A percentile compares a stretch with the other conserved stretches of the same genome.
Conservation (phyloP, 345 rosid genomes). For the Salix dunnii region DNA sequence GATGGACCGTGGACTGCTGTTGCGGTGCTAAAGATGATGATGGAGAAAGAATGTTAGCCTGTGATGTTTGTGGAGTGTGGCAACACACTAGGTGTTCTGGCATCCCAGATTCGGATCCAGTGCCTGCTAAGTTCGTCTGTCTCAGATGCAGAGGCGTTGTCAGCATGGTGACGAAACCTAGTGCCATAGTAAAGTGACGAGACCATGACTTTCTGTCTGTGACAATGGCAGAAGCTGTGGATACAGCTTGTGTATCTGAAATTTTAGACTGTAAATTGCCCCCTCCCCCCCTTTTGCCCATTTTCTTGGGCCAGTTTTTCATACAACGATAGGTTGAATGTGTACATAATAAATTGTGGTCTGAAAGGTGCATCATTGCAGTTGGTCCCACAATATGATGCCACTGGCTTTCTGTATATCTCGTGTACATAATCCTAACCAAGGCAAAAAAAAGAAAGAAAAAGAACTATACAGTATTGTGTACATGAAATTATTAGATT, state of each 20-base stretch:
- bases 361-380: constrained; percentile 11
- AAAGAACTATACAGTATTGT: too few relatives aligned
- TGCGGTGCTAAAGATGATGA: constrained; percentile 77
- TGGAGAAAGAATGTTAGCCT: constrained; percentile 74
- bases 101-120: constrained; percentile 41
- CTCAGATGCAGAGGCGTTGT: constrained; percentile 30
- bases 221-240: constrained; percentile 3
- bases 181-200: constrained; percentile 16
- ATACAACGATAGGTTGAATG: background rate
- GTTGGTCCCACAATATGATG: background rate
- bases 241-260: constrained; percentile 18
- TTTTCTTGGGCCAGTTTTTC: background rate
- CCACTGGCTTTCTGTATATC: too few relatives aligned
- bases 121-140: constrained; percentile 58
- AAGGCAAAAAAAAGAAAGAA: too few relatives aligned
- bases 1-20: constrained; percentile 62
- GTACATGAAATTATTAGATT: too few relatives aligned
- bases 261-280: constrained; percentile 16
- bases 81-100: constrained; percentile 71
- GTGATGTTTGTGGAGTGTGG: constrained; percentile 68
- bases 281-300: background rate
- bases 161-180: background rate
- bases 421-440: too few relatives aligned
- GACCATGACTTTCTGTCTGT: background rate
- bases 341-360: constrained; percentile 27